Evolutionary conservation across 2,329 filamentous ascomycete genomes (phyloP), one percentile per base, ranked within the genome.

Genomic region (Ascochyta koolunga): DNA sequence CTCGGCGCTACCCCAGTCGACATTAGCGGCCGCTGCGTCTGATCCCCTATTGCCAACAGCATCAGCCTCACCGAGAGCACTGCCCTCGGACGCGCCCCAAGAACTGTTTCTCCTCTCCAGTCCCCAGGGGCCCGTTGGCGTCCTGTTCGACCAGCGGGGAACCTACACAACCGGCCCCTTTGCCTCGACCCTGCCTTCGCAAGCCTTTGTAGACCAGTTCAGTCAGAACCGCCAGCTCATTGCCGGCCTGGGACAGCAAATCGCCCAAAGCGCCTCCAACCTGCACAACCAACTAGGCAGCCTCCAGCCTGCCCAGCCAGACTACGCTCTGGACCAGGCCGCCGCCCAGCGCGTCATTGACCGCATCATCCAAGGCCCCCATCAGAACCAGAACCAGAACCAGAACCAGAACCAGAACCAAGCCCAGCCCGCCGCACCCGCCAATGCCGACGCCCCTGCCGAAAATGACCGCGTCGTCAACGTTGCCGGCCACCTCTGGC

Each of bases 401-500:
- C 61, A 61, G 32, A 44, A 41, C 8, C 59, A 58, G 16, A 31
- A 50, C 44, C 57, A 59, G 16, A 43, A 56, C 29, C 50, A 52
- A 10, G 56, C 62, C 32, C 60, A 58, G 25, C 35, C 38, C 9
- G 62, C 60, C 27, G 54, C 56, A 9, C 44, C 43, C 11, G 50
- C 31, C 4, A 52, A 55, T 21, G 54, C 40, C 15, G 54, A 59
- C 9, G 58, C 59, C 9, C 57, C 56, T 11, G 58, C 53, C 27
- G 61, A 67, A 4, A 61, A 69, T 19, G 69, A 71, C 36, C 67
- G 66, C 2, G 37, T 70, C 7, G 61, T 47, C 27, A 64, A 67
- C 22, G 49, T 71, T 13, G 68, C 64, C 1, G 66, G 65, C 16
- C 79, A 82, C 22, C 59, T 82, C 21, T 88, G 85, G 85, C 77